These are phyloP conservation scores for Colletotrichum sublineola DNA, from an alignment of 2,329 filamentous ascomycete genomes.

Conservation along the genomic window DNA sequence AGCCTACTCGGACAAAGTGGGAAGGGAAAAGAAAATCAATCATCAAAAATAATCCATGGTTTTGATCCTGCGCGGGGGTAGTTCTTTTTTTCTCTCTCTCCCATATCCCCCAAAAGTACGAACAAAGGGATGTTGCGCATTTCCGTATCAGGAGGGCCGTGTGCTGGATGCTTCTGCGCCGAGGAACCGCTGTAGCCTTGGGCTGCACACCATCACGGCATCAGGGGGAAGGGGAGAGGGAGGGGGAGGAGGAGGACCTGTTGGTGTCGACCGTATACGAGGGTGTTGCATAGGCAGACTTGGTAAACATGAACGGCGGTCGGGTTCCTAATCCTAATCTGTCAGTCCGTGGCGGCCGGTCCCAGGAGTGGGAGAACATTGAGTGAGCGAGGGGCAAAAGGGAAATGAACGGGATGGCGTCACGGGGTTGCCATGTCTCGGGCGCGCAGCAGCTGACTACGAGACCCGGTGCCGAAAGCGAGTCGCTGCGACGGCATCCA, in stretches of 20 bases:
- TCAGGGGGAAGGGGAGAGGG: no score
- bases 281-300: neutral
- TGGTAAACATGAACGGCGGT: neutral
- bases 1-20: neutral
- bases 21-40: no score
- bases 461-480: conserved; percentile 21
- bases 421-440: conserved; percentile 29
- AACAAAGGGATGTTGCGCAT: conserved; percentile 9
- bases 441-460: conserved; percentile 22
- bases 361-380: neutral
- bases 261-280: neutral
- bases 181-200: conserved; percentile 24
- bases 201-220: conserved; percentile 30
- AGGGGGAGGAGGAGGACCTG: neutral
- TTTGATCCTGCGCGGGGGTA: conserved; percentile 1
- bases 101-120: neutral
- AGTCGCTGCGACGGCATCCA: conserved; percentile 11
- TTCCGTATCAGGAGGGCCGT: conserved; percentile 1
- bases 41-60: neutral
- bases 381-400: neutral
- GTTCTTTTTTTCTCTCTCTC: no score
- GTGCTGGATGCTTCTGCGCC: neutral
- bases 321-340: neutral
- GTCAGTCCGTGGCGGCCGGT: neutral
- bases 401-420: conserved; percentile 8